A percentile compares a stretch with the other conserved stretches of the same genome.
phyloP scores from a whole-genome alignment of 345 rosid species.

The Hibiscus tridactylites region DNA sequence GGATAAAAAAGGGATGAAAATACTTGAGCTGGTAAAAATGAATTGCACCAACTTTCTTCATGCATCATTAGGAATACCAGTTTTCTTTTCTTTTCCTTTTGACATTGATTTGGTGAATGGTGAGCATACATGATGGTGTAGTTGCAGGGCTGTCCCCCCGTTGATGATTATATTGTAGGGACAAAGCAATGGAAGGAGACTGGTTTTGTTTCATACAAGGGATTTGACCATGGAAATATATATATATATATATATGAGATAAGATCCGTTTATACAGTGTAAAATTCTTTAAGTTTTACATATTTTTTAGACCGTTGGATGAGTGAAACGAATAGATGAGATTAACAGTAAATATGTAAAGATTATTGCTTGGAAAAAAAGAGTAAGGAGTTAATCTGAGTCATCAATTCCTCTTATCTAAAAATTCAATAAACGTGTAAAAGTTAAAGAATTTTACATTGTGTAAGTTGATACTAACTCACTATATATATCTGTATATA shows the following conservation, averaged over 20 bases:
- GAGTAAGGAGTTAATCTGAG: no score
- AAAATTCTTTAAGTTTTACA: no score
- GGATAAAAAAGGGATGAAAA: slow-evolving; percentile 8
- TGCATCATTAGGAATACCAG: not conserved
- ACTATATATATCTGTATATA: not conserved
- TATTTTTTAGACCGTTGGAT: no score
- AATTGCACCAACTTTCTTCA: slow-evolving; percentile 7
- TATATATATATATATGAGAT: not conserved
- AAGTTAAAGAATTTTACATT: no score
- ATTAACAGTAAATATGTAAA: no score
- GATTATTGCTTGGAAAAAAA: no score
- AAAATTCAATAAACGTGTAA: no score
- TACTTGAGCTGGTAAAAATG: slow-evolving; percentile 1
- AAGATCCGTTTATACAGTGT: no score
- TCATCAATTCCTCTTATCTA: no score
- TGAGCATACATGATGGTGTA: not conserved
- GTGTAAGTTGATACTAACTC: no score
- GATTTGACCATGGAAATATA: not conserved
- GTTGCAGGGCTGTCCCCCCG: slow-evolving; percentile 2
- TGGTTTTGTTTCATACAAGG: slow-evolving; percentile 1
- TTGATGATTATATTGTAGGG: not conserved
- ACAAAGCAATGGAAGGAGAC: not conserved
- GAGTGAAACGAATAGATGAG: no score
- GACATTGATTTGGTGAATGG: not conserved
- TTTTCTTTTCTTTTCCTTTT: not conserved